phyloP scores from a whole-genome alignment of 768 basidiomycete genomes.

The Mrakia frigida region DNA sequence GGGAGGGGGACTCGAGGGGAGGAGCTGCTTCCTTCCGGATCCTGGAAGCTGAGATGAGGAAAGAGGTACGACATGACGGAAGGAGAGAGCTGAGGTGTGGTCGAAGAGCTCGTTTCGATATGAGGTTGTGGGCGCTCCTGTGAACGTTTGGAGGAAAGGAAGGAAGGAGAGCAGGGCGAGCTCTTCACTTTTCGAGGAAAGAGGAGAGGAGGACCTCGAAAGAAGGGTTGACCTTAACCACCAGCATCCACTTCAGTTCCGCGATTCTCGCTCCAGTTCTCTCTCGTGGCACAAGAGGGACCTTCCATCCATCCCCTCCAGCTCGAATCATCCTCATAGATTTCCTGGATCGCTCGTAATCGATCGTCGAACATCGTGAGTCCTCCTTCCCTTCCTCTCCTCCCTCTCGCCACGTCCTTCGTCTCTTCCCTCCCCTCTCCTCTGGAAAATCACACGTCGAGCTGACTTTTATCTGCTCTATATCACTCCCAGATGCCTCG shows the following conservation, averaged over 20 bases:
- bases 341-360: background rate
- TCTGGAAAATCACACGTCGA: background rate
- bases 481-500: background rate
- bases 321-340: background rate
- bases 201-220: background rate
- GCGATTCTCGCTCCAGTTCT: background rate
- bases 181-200: background rate
- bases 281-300: background rate
- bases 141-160: background rate
- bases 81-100: background rate
- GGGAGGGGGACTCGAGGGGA: conserved; percentile 20
- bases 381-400: background rate
- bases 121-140: background rate
- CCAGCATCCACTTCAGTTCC: background rate
- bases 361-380: background rate
- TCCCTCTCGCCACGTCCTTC: background rate
- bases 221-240: background rate
- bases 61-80: conserved; percentile 8
- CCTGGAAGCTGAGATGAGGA: conserved; percentile 22
- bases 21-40: background rate
- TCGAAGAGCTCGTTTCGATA: too few relatives aligned
- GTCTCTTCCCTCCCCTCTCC: background rate
- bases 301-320: background rate
- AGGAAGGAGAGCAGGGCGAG: background rate
- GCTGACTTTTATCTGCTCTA: background rate